Percentiles rank a stretch among this genome's conserved stretches.
These are phyloP conservation scores for Lipomyces anomalus DNA, from an alignment of 805 yeast genomes.

Conservation along the genomic window DNA sequence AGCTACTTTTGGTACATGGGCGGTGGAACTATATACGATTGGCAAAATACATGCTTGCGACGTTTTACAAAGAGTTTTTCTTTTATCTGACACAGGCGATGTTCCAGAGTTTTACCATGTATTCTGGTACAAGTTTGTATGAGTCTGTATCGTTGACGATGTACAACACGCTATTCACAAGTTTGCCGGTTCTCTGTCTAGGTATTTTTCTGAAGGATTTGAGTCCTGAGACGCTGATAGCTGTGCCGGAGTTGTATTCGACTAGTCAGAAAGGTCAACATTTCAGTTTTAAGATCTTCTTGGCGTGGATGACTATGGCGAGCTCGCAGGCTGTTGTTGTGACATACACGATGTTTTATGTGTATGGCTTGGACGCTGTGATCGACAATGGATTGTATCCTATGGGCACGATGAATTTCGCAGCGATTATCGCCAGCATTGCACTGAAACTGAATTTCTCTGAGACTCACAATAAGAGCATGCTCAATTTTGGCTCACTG, in stretches of 20 bases:
- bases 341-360: slow-evolving; percentile 57
- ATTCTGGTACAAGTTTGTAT: slow-evolving; percentile 87
- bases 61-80: slow-evolving; percentile 88
- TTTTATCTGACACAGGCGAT: slow-evolving; percentile 85
- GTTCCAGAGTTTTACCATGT: slow-evolving; percentile 78
- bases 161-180: slow-evolving; percentile 94
- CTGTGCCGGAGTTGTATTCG: slow-evolving; percentile 81
- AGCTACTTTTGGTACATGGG: slow-evolving; percentile 87
- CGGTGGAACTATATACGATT: slow-evolving; percentile 91
- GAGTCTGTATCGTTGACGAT: slow-evolving; percentile 96
- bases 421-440: slow-evolving; percentile 65
- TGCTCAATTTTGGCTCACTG: slow-evolving; percentile 61
- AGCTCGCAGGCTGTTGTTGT: slow-evolving; percentile 65
- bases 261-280: slow-evolving; percentile 52
- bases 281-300: slow-evolving; percentile 63
- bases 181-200: slow-evolving; percentile 80
- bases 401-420: slow-evolving; percentile 67
- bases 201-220: slow-evolving; percentile 96
- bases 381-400: slow-evolving; percentile 77
- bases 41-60: slow-evolving; percentile 82
- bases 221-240: slow-evolving; percentile 77
- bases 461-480: slow-evolving; percentile 68
- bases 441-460: slow-evolving; percentile 72
- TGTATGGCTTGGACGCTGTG: slow-evolving; percentile 64
- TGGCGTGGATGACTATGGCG: slow-evolving; percentile 75